Conservation (phyloP, 129 eudicot genomes). For the Escallonia rubra region DNA sequence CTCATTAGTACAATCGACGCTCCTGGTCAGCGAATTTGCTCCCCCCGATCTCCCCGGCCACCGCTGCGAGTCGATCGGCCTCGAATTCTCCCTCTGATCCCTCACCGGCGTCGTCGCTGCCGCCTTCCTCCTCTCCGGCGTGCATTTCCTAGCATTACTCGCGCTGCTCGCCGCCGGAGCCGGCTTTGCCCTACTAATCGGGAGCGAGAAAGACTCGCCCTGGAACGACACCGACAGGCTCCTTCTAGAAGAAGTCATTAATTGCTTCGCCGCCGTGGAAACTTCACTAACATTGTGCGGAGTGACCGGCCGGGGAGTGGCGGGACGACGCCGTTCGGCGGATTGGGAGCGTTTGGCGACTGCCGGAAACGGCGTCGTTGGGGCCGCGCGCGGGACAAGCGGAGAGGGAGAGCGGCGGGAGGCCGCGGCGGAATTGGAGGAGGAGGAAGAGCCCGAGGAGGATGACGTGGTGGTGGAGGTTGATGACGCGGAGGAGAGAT, state of each 20-base stretch:
- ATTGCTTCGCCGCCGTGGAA: conserved; percentile 47
- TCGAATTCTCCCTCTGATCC: conserved; percentile 34
- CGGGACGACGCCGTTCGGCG: conserved; percentile 48
- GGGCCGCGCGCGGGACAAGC: conserved; percentile 21
- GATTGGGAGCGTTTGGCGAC: conserved; percentile 43
- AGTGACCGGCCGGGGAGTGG: conserved; percentile 38
- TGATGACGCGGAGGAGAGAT: conserved; percentile 43
- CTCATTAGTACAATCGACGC: conserved; percentile 64
- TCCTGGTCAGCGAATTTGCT: conserved; percentile 49
- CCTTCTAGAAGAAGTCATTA: conserved; percentile 51
- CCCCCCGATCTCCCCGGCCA: conserved; percentile 76
- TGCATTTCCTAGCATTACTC: conserved; percentile 33
- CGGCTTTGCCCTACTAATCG: conserved; percentile 36
- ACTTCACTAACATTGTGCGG: conserved; percentile 27
- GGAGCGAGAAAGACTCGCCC: conserved; percentile 60
- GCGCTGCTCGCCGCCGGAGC: conserved; percentile 17
- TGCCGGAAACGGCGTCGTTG: conserved; percentile 28
- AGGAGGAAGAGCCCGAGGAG: conserved; percentile 30
- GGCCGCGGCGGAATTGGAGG: conserved; percentile 39
- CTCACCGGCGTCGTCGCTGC: conserved; percentile 28
- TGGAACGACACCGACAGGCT: conserved; percentile 87
- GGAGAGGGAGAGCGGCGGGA: conserved; percentile 47
- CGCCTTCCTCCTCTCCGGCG: conserved; percentile 67
- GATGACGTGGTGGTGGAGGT: conserved; percentile 47
- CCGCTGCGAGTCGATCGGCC: conserved; percentile 49